Base-by-base conservation (phyloP, 768 basidiomycete genomes). In the Auricularia sp. region DNA sequence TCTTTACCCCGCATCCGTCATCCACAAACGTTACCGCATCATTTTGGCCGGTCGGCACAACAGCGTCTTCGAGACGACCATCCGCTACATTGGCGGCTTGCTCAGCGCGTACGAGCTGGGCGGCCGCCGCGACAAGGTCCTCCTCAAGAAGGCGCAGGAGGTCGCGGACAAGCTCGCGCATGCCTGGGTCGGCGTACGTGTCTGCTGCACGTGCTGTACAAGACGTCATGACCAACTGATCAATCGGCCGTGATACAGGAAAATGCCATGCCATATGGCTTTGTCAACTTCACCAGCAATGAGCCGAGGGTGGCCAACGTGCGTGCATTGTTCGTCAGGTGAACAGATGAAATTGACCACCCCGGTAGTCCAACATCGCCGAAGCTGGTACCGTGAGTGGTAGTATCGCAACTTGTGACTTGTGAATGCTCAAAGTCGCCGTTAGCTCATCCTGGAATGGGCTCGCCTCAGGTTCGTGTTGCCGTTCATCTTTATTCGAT, bases 61-160 rank as follows among this genome's bases (percentile, higher is more conserved):
- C 56, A 59, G 56, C 7, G 21, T 59, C 29, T 90, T 91, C 68
- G 89, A 91, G 73, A 87, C 87, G 1, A 88, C 85, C 0, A 91
- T 91, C 68, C 87, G 89, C 47, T 87, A 84, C 62, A 69, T 91
- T 2, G 89, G 81, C 7, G 87, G 87, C 1, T 74, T 88, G 11
- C 70, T 91, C 53, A 85, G 82, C 63, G 82, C 88, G 5, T 90
- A 84, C 66, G 87, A 90, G 67, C 56, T 59, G 23, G 23, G 14
- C 29, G 81, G 81, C 6, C 64, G 78, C 62, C 67, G 83, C 61
- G 76, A 81, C 66, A 78, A 79, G 0, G 71, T 75, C 2, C 77
- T 91, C 3, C 72, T 91, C 2, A 69, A 80, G 43, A 86, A 90
- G 69, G 86, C 88, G 0, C 78, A 83, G 71, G 71, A 86, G 68